These are phyloP conservation scores for Pseudocercospora pini-densiflorae DNA, from an alignment of 2,329 filamentous ascomycete genomes.

Conservation along the genomic window DNA sequence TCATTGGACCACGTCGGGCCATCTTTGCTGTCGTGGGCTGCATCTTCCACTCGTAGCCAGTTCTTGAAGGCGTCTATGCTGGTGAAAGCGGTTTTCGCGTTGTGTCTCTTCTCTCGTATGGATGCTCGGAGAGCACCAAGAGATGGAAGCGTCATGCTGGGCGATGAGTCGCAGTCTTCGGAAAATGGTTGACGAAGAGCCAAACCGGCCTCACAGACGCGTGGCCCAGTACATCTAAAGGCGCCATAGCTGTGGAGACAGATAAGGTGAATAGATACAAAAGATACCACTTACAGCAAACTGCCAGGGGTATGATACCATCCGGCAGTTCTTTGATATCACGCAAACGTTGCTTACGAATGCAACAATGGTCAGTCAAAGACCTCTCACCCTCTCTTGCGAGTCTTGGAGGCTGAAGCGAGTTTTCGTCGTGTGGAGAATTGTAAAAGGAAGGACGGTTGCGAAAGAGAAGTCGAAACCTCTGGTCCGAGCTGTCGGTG, in stretches of 20 bases:
- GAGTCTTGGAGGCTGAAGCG: too few species aligned
- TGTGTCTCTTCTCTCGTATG: neutral
- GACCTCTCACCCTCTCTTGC: too few species aligned
- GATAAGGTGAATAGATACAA: slow-evolving; percentile 1
- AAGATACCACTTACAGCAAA: slow-evolving; percentile 2
- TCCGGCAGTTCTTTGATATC: neutral
- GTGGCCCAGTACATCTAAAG: neutral
- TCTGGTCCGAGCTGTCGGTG: too few species aligned
- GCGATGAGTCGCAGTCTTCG: neutral
- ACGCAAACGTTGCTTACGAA: too few species aligned
- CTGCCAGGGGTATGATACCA: neutral
- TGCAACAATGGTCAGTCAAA: too few species aligned
- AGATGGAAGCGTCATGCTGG: neutral
- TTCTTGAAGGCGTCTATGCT: slow-evolving; percentile 31
- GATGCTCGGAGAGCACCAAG: neutral
- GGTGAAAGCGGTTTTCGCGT: slow-evolving; percentile 23
- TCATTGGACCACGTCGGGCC: slow-evolving; percentile 43
- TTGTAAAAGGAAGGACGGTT: too few species aligned
- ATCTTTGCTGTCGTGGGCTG: slow-evolving; percentile 29
- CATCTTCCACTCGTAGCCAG: slow-evolving; percentile 32
- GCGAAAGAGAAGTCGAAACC: too few species aligned
- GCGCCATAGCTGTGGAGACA: neutral
- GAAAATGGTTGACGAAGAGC: too few species aligned
- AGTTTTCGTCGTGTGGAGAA: too few species aligned
- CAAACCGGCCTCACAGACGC: too few species aligned